Evolutionary conservation across 208 protist species (phyloP).

Genomic region (Strigomonas culicis): DNA sequence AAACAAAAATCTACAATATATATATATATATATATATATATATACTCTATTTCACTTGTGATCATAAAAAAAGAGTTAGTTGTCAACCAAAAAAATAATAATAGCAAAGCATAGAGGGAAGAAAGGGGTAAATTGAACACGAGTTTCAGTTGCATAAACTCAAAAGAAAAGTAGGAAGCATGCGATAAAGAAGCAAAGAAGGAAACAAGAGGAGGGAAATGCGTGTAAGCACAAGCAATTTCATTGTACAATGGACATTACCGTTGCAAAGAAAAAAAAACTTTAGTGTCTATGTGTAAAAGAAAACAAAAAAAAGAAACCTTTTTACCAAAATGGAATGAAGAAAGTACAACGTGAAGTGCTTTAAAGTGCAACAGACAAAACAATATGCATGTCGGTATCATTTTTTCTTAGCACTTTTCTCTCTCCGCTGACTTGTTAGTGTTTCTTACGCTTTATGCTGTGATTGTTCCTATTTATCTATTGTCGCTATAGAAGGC

Average conservation of each 20-base stretch:
- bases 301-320: constrained; percentile 6
- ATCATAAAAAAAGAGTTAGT: neutral
- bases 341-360: neutral
- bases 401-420: too few species aligned
- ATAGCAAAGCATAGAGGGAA: neutral
- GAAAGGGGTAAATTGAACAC: neutral
- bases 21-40: constrained; percentile 6
- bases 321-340: constrained; percentile 12
- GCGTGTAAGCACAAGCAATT: too few species aligned
- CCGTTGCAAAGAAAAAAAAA: neutral
- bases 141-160: neutral
- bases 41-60: neutral
- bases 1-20: constrained; percentile 1
- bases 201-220: too few species aligned
- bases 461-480: too few species aligned
- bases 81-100: constrained; percentile 1
- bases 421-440: too few species aligned
- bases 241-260: too few species aligned
- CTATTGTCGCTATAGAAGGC: constrained; percentile 4
- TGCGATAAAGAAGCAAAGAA: constrained; percentile 4
- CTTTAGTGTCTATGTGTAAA: constrained; percentile 14
- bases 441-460: too few species aligned
- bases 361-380: too few species aligned
- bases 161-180: neutral
- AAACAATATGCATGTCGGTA: too few species aligned